These are phyloP conservation scores for Colletotrichum viniferum DNA, from an alignment of 2,329 filamentous ascomycete species.

Conservation along the genomic window DNA sequence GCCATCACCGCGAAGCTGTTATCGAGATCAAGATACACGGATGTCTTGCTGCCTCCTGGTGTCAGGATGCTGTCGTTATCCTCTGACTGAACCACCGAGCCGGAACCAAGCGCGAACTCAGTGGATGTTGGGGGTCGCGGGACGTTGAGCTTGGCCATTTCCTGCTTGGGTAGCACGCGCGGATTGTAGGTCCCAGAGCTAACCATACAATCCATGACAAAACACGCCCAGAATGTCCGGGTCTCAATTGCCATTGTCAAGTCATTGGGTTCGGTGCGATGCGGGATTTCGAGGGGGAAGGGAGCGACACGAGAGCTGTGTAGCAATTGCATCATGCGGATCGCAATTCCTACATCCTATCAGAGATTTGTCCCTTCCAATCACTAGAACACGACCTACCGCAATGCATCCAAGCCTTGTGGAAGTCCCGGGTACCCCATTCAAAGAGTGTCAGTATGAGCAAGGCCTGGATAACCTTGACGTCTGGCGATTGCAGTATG, in stretches of 20 bases:
- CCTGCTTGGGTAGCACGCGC: slow-evolving; percentile 37
- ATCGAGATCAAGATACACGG: slow-evolving; percentile 27
- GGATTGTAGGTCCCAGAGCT: slow-evolving; percentile 45
- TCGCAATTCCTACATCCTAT: slow-evolving; percentile 34
- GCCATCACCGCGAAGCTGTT: slow-evolving; percentile 40
- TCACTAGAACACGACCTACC: slow-evolving; percentile 21
- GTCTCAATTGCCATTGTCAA: slow-evolving; percentile 36
- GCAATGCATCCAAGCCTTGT: slow-evolving; percentile 48
- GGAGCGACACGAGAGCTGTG: slow-evolving; percentile 32
- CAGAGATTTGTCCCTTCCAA: background rate
- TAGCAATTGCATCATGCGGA: slow-evolving; percentile 42
- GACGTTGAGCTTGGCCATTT: slow-evolving; percentile 37
- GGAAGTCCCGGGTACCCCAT: slow-evolving; percentile 45
- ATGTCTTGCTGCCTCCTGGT: background rate
- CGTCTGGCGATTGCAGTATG: slow-evolving; percentile 31
- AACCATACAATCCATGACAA: slow-evolving; percentile 49
- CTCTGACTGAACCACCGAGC: background rate
- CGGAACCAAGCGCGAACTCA: background rate
- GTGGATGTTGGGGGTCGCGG: slow-evolving; percentile 21
- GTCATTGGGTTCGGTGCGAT: slow-evolving; percentile 22
- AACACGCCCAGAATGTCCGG: slow-evolving; percentile 49
- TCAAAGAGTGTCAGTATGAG: slow-evolving; percentile 43
- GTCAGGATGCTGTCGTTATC: slow-evolving; percentile 19
- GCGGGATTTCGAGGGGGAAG: slow-evolving; percentile 28
- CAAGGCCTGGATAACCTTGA: slow-evolving; percentile 42